Evolutionary conservation across 2,329 filamentous ascomycete species (phyloP).

Genomic region (Bipolaris sorokiniana): DNA sequence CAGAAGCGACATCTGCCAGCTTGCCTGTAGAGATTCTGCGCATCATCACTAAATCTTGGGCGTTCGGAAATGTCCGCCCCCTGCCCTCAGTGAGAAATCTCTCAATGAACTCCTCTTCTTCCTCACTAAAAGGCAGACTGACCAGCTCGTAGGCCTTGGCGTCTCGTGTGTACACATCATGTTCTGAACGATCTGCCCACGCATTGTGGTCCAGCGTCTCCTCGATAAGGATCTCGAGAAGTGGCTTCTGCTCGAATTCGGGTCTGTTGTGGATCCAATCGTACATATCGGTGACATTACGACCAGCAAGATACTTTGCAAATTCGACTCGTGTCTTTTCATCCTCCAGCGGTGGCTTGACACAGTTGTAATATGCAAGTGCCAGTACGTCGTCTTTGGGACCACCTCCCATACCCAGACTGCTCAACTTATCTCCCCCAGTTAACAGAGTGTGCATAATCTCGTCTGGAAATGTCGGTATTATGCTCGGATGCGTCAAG

Average conservation of each 20-base stretch:
- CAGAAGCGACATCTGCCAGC: constrained; percentile 54
- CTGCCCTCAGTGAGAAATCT: constrained; percentile 69
- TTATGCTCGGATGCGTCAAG: constrained; percentile 78
- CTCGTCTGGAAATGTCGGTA: constrained; percentile 82
- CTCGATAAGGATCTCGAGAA: constrained; percentile 70
- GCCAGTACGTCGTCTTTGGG: constrained; percentile 58
- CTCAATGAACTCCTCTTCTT: constrained; percentile 78
- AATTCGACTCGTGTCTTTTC: constrained; percentile 68
- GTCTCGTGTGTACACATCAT: constrained; percentile 48
- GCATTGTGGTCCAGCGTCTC: constrained; percentile 33
- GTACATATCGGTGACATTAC: constrained; percentile 74
- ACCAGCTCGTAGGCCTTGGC: constrained; percentile 71
- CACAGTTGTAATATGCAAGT: constrained; percentile 78
- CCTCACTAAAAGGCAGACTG: constrained; percentile 71
- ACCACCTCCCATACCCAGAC: constrained; percentile 38
- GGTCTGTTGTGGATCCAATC: constrained; percentile 73
- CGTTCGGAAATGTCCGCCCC: constrained; percentile 67
- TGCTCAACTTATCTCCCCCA: constrained; percentile 25
- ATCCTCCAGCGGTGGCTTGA: constrained; percentile 73
- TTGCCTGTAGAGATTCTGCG: constrained; percentile 72
- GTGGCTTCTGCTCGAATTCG: constrained; percentile 64
- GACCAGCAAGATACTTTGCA: constrained; percentile 70
- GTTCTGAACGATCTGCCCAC: constrained; percentile 16
- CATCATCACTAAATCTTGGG: constrained; percentile 77
- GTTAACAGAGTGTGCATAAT: constrained; percentile 74